Evolutionary conservation across 2,329 filamentous ascomycete species (phyloP), one percentile per base, ranked within the genome.

Genomic region (Xylaria sp.): DNA sequence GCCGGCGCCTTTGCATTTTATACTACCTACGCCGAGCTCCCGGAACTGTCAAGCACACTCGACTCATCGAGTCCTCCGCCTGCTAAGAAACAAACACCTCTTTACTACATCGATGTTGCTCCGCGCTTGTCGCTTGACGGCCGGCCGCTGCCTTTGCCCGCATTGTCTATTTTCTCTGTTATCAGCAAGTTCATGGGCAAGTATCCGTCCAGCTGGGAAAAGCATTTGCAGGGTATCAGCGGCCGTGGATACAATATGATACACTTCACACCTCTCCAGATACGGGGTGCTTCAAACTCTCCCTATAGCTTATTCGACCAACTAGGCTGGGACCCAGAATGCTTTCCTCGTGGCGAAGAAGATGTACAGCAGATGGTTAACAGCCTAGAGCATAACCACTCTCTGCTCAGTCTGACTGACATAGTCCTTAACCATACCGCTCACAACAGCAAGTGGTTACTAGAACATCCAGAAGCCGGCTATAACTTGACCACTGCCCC

Each of bases 341-440:
- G 91, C 76, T 99, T 99, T 76, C 94, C 94, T 1, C 89, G 89
- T 58, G 97, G 96, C 59, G 94, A 98, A 80, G 83, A 89, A 67
- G 94, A 98, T 79, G 86, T 98, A 64, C 85, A 90, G 67, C 86
- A 89, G 56, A 85, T 99, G 85, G 89, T 97, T 20, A 81, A 88
- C 52, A 94, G 89, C 78, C 91, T 99, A 86, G 93, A 98, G 80
- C 86, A 90, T 61, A 90, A 97, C 62, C 90, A 97, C 80, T 92
- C 92, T 2, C 84, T 99, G 63, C 85, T 99, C 66, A 94, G 93
- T 70, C 82, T 99, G 83, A 98, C 95, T 0, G 96, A 99, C 79
- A 95, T 99, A 70, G 97, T 99, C 54, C 94, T 96, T 85, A 99
- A 99, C 78, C 96, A 99, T 82, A 99, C 96, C 3, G 95, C 96